Evolutionary conservation across 164 flowering plant species (phyloP).

Genomic region (Brasenia schreberi): DNA sequence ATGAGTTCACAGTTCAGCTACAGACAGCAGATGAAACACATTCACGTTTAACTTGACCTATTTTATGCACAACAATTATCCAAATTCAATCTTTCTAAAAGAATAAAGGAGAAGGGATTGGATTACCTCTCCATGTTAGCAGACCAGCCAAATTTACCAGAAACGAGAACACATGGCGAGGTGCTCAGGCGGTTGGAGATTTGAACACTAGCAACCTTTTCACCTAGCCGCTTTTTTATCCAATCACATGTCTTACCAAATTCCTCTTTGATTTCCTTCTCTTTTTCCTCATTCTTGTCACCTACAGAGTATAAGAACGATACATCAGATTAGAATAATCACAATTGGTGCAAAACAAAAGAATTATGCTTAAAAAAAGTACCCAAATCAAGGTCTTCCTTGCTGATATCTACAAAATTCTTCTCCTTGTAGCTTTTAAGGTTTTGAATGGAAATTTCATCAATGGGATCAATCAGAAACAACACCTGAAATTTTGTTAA

Average conservation of each 20-base stretch:
- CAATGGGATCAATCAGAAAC: slow-evolving; percentile 86
- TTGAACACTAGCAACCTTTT: slow-evolving; percentile 86
- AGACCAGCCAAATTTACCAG: slow-evolving; percentile 98
- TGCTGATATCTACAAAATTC: slow-evolving; percentile 88
- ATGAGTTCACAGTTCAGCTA: too few species aligned
- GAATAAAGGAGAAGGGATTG: neutral
- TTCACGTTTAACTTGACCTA: neutral
- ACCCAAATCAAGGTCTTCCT: slow-evolving; percentile 95
- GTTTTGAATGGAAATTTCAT: slow-evolving; percentile 80
- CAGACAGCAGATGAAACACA: too few species aligned
- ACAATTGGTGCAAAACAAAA: neutral
- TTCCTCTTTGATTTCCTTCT: slow-evolving; percentile 70
- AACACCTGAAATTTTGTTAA: slow-evolving; percentile 44
- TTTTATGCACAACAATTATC: slow-evolving; percentile 17
- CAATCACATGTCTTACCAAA: slow-evolving; percentile 81
- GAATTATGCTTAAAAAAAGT: slow-evolving; percentile 4
- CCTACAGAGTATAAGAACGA: slow-evolving; percentile 22
- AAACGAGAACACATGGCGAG: slow-evolving; percentile 90
- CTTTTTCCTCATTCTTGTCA: slow-evolving; percentile 76
- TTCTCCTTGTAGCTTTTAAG: slow-evolving; percentile 88
- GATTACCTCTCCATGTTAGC: slow-evolving; percentile 94
- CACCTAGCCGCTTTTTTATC: slow-evolving; percentile 82
- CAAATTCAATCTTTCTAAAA: neutral
- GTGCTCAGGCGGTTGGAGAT: slow-evolving; percentile 75
- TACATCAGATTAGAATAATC: neutral